Base-by-base conservation (phyloP, 1,139 yeast genomes). In the Blastobotrys elegans region DNA sequence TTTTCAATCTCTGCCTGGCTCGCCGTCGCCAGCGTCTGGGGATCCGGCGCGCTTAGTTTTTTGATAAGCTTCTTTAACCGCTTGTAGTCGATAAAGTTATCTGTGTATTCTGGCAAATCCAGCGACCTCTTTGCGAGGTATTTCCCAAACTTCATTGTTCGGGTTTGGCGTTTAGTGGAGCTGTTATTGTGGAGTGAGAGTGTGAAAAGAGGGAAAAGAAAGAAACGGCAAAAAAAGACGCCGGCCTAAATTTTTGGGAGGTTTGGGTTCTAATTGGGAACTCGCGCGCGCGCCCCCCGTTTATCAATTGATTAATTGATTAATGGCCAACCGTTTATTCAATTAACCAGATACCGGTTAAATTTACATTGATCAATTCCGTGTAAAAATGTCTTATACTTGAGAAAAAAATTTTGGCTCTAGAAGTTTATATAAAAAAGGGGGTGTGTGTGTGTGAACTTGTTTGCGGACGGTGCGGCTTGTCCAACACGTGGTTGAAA, bases 91-190 rank as follows among this genome's bases (percentile, higher is more conserved):
- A 92, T 90, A 70, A 92, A 92, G 64, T 87, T 85, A 43, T 92
- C 90, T 41, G 95, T 81, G 66, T 92, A 92, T 65, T 92, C 97
- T 8, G 97, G 97, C 50, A 92, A 74, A 66, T 92, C 97, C 57
- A 92, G 75, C 70, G 88, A 96, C 66, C 97, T 79, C 40, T 95
- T 85, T 55, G 95, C 97, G 65, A 92, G 75, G 64, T 89, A 86
- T 68, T 92, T 92, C 49, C 97, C 98, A 67, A 88, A 92, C 75
- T 92, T 92, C 98, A 68, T 68, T 4, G 17, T 24, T n/a, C n/a
- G n/a, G n/a, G n/a, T n/a, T n/a, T n/a, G n/a, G n/a, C n/a, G n/a
- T n/a, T n/a, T n/a, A n/a, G n/a, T n/a, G n/a, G n/a, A n/a, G n/a
- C n/a, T n/a, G n/a, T n/a, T n/a, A n/a, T n/a, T n/a, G n/a, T n/a